Conservation (phyloP, 1,284 basidiomycete species). For the Ganoderma lucidum region DNA sequence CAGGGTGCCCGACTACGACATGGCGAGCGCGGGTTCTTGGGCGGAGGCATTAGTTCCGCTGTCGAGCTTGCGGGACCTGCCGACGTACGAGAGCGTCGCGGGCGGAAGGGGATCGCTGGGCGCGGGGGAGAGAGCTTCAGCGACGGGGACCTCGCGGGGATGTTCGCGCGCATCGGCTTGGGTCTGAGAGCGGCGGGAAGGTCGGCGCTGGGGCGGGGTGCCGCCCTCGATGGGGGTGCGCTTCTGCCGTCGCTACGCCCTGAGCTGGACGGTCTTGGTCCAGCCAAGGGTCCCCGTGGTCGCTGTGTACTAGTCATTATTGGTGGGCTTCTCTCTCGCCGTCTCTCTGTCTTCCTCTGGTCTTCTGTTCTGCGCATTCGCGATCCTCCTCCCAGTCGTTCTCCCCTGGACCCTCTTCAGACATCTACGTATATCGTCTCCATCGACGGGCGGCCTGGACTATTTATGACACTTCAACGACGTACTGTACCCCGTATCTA, state of each 20-base stretch:
- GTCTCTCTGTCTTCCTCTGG: constrained; percentile 2
- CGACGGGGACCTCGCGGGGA: constrained; percentile 39
- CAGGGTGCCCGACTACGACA: constrained; percentile 86
- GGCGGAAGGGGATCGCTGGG: constrained; percentile 30
- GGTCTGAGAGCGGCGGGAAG: constrained; percentile 9
- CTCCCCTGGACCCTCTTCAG: background rate
- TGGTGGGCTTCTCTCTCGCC: background rate
- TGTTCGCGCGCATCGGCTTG: constrained; percentile 31
- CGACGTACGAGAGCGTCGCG: constrained; percentile 77
- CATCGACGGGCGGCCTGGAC: background rate
- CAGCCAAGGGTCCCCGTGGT: background rate
- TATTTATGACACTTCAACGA: background rate
- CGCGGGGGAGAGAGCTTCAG: constrained; percentile 38
- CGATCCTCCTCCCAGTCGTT: background rate
- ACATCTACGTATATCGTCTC: background rate
- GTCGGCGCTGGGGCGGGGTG: background rate
- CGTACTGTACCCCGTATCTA: background rate
- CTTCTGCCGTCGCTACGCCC: background rate
- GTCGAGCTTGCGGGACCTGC: constrained; percentile 74
- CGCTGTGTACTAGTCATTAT: constrained; percentile 7
- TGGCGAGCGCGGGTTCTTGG: constrained; percentile 81
- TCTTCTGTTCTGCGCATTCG: background rate
- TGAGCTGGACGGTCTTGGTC: background rate
- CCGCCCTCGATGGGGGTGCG: background rate
- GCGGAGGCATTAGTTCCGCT: constrained; percentile 87